These are phyloP conservation scores for Pezizomycotina sp. DNA, from an alignment of 2,329 filamentous ascomycete genomes.

Conservation along the genomic window DNA sequence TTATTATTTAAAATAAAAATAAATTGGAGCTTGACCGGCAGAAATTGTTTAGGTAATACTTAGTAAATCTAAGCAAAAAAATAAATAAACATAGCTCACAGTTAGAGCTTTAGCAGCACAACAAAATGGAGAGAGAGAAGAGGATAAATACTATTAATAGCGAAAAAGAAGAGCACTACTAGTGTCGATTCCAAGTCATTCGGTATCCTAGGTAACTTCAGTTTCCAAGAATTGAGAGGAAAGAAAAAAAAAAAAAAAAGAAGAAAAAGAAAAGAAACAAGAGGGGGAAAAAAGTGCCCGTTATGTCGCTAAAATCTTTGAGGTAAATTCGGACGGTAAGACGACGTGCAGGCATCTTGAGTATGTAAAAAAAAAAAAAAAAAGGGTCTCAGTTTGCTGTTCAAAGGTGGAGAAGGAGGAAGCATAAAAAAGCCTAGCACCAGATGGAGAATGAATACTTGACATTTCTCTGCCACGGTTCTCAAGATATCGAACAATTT, in stretches of 20 bases:
- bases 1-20: conserved; percentile 1
- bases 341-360: neutral
- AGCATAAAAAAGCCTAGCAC: no score
- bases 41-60: neutral
- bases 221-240: neutral
- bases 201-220: neutral
- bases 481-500: conserved; percentile 10
- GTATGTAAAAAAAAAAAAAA: neutral
- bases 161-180: neutral
- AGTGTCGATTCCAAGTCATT: neutral
- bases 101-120: no score
- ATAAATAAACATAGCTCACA: neutral
- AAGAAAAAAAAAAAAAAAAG: neutral
- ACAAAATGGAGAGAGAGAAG: no score
- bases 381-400: neutral
- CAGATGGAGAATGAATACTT: no score
- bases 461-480: neutral
- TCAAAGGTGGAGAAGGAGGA: no score
- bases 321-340: neutral
- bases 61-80: neutral
- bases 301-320: neutral
- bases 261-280: neutral
- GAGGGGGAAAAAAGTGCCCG: neutral
- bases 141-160: neutral
- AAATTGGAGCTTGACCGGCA: neutral